phyloP scores from a whole-genome alignment of 257 asterid species.

The Salvia rosmarinus region DNA sequence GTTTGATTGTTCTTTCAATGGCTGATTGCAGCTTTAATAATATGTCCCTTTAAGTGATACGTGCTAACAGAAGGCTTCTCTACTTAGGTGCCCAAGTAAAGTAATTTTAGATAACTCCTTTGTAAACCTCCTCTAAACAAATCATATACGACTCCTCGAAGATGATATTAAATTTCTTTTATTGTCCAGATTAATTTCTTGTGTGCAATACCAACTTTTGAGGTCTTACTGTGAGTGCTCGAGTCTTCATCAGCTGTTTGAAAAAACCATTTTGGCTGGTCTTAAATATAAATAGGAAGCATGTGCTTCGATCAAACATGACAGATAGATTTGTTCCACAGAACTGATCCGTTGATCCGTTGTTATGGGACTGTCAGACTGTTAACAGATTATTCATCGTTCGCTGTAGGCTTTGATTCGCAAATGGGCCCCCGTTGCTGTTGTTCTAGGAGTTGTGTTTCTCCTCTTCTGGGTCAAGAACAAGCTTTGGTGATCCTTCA shows the following conservation, averaged over 20 bases:
- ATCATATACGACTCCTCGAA: neutral
- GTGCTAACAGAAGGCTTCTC: conserved; percentile 1
- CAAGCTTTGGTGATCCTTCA: conserved; percentile 77
- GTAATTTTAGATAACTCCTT: neutral
- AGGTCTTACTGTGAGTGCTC: neutral
- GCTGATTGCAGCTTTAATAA: neutral
- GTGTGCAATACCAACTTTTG: neutral
- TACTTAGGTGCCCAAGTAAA: neutral
- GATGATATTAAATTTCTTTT: neutral
- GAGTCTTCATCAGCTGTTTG: conserved; percentile 10
- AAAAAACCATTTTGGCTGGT: conserved; percentile 7
- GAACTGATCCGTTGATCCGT: neutral
- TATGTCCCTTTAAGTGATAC: neutral
- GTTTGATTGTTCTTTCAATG: conserved; percentile 18
- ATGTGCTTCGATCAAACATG: neutral
- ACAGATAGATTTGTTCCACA: neutral
- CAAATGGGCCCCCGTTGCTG: conserved; percentile 91
- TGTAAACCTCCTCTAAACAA: neutral
- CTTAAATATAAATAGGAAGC: neutral
- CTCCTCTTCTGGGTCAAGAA: conserved; percentile 80
- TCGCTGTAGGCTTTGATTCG: conserved; percentile 79
- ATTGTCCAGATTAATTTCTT: conserved; percentile 9
- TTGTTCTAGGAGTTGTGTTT: conserved; percentile 83
- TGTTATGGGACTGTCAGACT: neutral
- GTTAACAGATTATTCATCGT: conserved; percentile 7